A percentile compares a stretch with the other conserved stretches of the same genome.
phyloP scores from a whole-genome alignment of 192 early-diverging fungal species.

The Geranomyces variabilis region DNA sequence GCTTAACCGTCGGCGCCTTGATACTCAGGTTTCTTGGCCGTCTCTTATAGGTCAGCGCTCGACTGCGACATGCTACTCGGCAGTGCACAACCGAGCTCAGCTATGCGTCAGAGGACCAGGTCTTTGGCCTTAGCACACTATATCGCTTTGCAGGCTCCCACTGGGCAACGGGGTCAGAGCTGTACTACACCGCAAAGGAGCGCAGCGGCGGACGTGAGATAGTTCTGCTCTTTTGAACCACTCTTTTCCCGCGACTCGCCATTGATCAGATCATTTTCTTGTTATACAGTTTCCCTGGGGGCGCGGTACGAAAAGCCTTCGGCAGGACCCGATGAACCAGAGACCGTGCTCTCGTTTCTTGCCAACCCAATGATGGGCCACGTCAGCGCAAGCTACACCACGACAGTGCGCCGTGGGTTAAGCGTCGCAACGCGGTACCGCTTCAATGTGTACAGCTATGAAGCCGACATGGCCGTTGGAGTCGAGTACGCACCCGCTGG shows the following conservation, averaged over 20 bases:
- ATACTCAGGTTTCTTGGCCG: too few species aligned
- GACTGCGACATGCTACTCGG: constrained; percentile 69
- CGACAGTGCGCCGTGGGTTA: constrained; percentile 70
- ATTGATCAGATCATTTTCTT: neutral
- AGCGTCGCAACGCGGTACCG: constrained; percentile 83
- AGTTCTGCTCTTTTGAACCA: too few species aligned
- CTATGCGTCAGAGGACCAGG: constrained; percentile 73
- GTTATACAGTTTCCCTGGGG: constrained; percentile 36
- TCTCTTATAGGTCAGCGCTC: constrained; percentile 59
- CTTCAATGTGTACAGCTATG: constrained; percentile 89
- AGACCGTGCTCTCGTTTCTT: constrained; percentile 70
- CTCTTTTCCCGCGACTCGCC: neutral
- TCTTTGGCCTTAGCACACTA: constrained; percentile 81
- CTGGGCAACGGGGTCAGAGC: constrained; percentile 53
- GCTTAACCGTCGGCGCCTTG: too few species aligned
- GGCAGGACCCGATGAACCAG: constrained; percentile 42
- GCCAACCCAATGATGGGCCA: constrained; percentile 95
- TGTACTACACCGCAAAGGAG: constrained; percentile 67
- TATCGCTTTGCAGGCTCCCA: constrained; percentile 66
- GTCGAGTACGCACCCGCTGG: constrained; percentile 73
- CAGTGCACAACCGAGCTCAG: constrained; percentile 78
- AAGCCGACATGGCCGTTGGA: constrained; percentile 87
- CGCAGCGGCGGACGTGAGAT: constrained; percentile 84
- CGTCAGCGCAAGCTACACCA: constrained; percentile 79
- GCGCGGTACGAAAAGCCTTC: constrained; percentile 36